phyloP scores from a whole-genome alignment of 305 asterid genomes.

The Fraxinus dipetala region DNA sequence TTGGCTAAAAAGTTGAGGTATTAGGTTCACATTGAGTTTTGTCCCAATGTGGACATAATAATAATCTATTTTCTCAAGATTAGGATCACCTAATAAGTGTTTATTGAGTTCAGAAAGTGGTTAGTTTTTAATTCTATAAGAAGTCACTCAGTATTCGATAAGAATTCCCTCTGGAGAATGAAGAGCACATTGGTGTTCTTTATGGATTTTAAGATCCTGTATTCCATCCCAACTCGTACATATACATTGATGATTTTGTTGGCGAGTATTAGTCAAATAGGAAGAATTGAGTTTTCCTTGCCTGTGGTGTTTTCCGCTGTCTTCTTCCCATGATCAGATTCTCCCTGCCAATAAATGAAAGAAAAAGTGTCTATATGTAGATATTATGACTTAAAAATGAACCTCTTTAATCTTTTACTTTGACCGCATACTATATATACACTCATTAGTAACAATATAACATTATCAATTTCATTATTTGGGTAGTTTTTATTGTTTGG shows the following conservation, averaged over 20 bases:
- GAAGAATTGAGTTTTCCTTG: not conserved
- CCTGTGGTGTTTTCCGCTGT: not conserved
- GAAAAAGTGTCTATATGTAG: not conserved
- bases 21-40: not conserved
- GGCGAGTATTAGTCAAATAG: not conserved
- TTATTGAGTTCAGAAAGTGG: not conserved
- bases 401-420: not conserved
- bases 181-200: not conserved
- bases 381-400: not conserved
- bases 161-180: slow-evolving; percentile 5
- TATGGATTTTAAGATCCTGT: not conserved
- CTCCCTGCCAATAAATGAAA: not conserved
- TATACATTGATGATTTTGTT: not conserved
- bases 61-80: not conserved
- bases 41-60: not conserved
- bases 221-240: not conserved
- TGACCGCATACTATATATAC: not conserved
- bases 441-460: not conserved
- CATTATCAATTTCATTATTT: not conserved
- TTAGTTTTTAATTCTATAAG: not conserved
- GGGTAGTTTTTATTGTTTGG: not conserved
- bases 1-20: not conserved
- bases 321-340: not conserved
- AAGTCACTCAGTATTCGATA: not conserved
- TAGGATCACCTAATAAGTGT: not conserved